Evolutionary conservation across 2,329 filamentous ascomycete species (phyloP).

Genomic region (Xylariaceae sp.): DNA sequence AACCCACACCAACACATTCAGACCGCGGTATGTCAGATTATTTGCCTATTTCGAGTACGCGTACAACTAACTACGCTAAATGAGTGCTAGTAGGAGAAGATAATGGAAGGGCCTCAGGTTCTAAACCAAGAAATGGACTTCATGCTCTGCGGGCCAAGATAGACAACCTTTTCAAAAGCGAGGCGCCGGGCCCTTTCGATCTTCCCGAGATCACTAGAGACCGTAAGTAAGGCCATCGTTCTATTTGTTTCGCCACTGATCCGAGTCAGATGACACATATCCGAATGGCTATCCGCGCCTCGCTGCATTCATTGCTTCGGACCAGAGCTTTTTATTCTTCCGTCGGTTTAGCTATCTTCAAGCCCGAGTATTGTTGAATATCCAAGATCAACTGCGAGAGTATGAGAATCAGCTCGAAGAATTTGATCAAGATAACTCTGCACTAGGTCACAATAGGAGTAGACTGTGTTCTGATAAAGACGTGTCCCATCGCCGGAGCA

Average conservation of each 20-base stretch:
- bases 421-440: not conserved
- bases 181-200: not conserved
- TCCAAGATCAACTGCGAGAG: slow-evolving; percentile 12
- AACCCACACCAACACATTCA: not conserved
- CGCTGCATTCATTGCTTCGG: slow-evolving; percentile 4
- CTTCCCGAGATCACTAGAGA: not conserved
- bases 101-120: no score
- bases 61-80: no score
- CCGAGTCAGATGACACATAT: not conserved
- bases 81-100: no score
- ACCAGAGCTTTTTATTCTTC: slow-evolving; percentile 10
- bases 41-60: not conserved
- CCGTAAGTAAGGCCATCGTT: no score
- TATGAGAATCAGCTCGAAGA: slow-evolving; percentile 6
- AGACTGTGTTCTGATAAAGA: not conserved
- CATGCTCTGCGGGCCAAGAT: not conserved
- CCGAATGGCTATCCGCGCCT: slow-evolving; percentile 10
- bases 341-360: slow-evolving; percentile 20
- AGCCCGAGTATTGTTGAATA: slow-evolving; percentile 11
- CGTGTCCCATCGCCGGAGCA: not conserved
- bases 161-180: not conserved
- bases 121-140: not conserved
- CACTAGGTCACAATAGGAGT: not conserved
- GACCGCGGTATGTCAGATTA: not conserved
- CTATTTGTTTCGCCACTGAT: no score